Base-by-base conservation (phyloP, 2,329 filamentous ascomycete genomes). In the Venturia effusa region DNA sequence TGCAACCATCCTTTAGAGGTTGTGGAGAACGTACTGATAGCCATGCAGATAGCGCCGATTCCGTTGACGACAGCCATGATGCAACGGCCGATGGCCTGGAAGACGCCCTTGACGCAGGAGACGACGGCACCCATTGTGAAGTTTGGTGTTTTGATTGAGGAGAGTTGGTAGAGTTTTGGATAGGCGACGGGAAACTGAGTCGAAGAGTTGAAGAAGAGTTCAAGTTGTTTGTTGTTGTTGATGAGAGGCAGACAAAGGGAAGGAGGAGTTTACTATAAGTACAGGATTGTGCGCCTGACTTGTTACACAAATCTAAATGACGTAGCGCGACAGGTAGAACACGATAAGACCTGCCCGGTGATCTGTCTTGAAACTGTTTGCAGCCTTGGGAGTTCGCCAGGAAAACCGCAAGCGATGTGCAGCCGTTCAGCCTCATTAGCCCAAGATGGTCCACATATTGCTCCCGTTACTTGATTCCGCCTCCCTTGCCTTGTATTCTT, bases 11-110 rank as follows among this genome's bases (percentile, higher is more conserved):
- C 1, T 4, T 4, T 3, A 11, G 39, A 60, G 10, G n/a, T 24
- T 22, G 13, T n/a, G 34, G 17, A 2, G 22, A 32, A 40, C 32
- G 11, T 48, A 74, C 90, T 83, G 72, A 90, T 87, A 70, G 85
- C 84, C 67, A 81, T 82, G 62, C 88, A 77, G 75, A 89, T 83
- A 67, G 76, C 73, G 63, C 83, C 87, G 69, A 90, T 84, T 69
- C 83, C 86, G 68, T 84, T 82, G 68, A 90, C 81, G 70, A 90
- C 81, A 70, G 84, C 83, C 81, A 88, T 89, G 66, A 90, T 80
- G 72, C 81, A 82, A 67, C 78, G 78, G 63, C 87, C 88, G 74
- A 90, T 86, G 69, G 86, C 82, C 22, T n/a, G 8, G n/a, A 48
- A 63, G 27, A 64, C 61, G 15, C 41, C 45, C 24, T 57, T 51